phyloP scores from a whole-genome alignment of 495 filamentous ascomycete species.

The Penicillium herquei region DNA sequence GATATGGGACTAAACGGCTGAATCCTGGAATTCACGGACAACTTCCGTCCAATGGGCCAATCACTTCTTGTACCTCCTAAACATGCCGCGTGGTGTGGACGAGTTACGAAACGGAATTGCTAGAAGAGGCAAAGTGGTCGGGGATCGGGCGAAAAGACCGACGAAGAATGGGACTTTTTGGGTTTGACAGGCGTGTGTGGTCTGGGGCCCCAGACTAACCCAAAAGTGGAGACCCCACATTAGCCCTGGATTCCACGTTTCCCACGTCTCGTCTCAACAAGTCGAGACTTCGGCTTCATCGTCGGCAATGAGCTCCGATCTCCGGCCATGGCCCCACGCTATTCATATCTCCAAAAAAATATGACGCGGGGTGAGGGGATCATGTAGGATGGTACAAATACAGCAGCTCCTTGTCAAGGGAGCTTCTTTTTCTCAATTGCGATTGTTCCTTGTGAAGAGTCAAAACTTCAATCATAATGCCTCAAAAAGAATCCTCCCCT shows the following conservation, averaged over 20 bases:
- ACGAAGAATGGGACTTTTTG: not conserved
- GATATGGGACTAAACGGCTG: slow-evolving; percentile 1
- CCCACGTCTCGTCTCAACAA: not conserved
- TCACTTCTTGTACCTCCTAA: not conserved
- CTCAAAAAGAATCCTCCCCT: slow-evolving; percentile 53
- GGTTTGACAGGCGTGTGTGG: not conserved
- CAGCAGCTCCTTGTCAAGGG: slow-evolving; percentile 5
- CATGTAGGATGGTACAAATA: slow-evolving; percentile 31
- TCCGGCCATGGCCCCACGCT: slow-evolving; percentile 17
- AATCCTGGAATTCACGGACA: slow-evolving; percentile 15
- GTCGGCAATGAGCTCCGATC: slow-evolving; percentile 34
- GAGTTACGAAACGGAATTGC: not conserved
- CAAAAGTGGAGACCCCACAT: not conserved
- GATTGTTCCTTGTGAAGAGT: slow-evolving; percentile 9
- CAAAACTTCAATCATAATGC: slow-evolving; percentile 41
- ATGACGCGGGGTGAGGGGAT: slow-evolving; percentile 2
- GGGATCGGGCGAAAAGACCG: slow-evolving; percentile 3
- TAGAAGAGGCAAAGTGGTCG: slow-evolving; percentile 1
- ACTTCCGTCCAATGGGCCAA: slow-evolving; percentile 16
- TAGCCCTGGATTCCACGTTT: not conserved
- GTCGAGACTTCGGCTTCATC: not conserved
- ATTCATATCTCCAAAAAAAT: slow-evolving; percentile 5
- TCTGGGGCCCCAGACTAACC: not conserved
- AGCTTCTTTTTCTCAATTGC: not conserved
- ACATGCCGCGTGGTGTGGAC: not conserved